A percentile compares a stretch with the other conserved stretches of the same genome.
phyloP scores from a whole-genome alignment of 139 green algal species.

The Chlorella sp. region DNA sequence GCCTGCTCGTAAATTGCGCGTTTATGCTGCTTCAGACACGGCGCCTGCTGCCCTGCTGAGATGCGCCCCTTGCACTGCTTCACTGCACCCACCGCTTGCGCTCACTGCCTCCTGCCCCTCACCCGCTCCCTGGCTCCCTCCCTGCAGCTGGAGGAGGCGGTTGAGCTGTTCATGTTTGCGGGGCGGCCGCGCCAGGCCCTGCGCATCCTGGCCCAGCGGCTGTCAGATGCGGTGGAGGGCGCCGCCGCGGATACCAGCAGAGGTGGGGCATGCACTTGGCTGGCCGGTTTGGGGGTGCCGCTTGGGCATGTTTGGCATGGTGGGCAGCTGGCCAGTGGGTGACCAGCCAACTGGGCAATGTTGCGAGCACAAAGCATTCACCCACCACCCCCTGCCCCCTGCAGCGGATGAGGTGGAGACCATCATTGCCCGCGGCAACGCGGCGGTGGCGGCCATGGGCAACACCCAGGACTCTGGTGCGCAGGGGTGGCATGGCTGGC shows the following conservation, averaged over 20 bases:
- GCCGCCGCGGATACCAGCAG: constrained; percentile 13
- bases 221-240: constrained; percentile 60
- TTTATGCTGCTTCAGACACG: too few relatives aligned
- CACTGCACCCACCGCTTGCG: too few relatives aligned
- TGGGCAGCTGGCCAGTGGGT: too few relatives aligned
- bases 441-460: constrained; percentile 36
- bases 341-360: too few relatives aligned
- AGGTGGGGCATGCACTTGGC: constrained; percentile 13
- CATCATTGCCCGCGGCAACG: constrained; percentile 34
- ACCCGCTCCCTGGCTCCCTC: not conserved
- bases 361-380: too few relatives aligned
- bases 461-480: not conserved
- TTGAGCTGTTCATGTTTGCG: constrained; percentile 89
- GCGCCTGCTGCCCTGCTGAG: too few relatives aligned
- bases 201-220: constrained; percentile 72
- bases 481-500: not conserved
- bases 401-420: constrained; percentile 33
- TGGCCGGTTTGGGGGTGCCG: not conserved
- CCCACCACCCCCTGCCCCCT: not conserved
- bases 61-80: not conserved
- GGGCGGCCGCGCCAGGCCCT: constrained; percentile 69
- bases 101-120: too few relatives aligned
- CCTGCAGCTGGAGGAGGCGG: constrained; percentile 73
- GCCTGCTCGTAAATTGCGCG: too few relatives aligned
- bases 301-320: not conserved